These are phyloP conservation scores for Plasmodium blacklocki DNA, from an alignment of 169 alveolate genomes.

Conservation along the genomic window DNA sequence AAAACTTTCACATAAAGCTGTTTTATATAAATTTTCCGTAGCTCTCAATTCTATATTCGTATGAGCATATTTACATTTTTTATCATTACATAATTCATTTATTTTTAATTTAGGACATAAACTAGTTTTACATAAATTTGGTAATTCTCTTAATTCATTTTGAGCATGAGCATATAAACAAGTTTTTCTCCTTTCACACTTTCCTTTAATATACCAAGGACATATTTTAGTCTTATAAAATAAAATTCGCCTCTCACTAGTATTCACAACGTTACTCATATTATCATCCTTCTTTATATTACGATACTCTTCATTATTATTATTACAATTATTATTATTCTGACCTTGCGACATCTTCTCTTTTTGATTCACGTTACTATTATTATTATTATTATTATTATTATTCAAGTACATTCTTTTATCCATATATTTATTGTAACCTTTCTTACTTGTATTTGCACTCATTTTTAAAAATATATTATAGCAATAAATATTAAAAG, in stretches of 20 bases:
- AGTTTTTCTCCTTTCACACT: conserved; percentile 77
- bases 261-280: conserved; percentile 50
- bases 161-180: conserved; percentile 82
- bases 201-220: conserved; percentile 81
- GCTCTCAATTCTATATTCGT: conserved; percentile 79
- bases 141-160: conserved; percentile 78
- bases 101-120: conserved; percentile 78
- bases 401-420: background rate
- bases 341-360: conserved; percentile 6
- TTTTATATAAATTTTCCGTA: conserved; percentile 81
- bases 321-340: too few species aligned
- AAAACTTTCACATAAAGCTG: conserved; percentile 81
- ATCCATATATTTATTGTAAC: too few species aligned
- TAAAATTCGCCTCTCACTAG: conserved; percentile 54
- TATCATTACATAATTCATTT: conserved; percentile 74
- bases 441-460: background rate
- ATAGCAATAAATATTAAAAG: too few species aligned
- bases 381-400: too few species aligned
- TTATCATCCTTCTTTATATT: conserved; percentile 34
- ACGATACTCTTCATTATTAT: conserved; percentile 14
- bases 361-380: background rate
- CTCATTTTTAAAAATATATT: background rate
- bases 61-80: conserved; percentile 83
- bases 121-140: conserved; percentile 79
- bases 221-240: conserved; percentile 82